Conservation (phyloP, 768 basidiomycete species). For the Asterophora lycoperdoides region DNA sequence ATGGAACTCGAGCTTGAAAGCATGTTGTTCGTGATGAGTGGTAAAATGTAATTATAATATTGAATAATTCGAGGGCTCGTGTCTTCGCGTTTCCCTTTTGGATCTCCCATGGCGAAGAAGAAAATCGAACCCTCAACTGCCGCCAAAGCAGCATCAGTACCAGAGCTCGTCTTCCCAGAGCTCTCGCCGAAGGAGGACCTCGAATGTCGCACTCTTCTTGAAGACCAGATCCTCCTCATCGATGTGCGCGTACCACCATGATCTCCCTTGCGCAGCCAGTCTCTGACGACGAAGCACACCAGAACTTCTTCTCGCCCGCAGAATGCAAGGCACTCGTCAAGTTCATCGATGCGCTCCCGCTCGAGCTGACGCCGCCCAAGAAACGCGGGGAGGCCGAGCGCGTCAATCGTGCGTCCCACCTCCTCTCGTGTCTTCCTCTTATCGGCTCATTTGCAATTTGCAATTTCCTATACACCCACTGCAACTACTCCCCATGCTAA, state of each 20-base stretch:
- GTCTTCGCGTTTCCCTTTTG: background rate
- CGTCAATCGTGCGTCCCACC: conserved; percentile 51
- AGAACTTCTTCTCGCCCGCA: conserved; percentile 54
- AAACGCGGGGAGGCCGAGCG: conserved; percentile 70
- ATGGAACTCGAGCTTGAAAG: too few relatives aligned
- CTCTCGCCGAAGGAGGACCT: conserved; percentile 42
- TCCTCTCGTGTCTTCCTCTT: too few relatives aligned
- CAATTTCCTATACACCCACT: too few relatives aligned
- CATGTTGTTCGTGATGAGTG: too few relatives aligned
- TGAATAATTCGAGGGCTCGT: too few relatives aligned
- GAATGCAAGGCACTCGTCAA: conserved; percentile 60
- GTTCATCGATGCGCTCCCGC: conserved; percentile 55
- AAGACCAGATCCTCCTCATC: conserved; percentile 62
- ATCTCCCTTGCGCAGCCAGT: background rate
- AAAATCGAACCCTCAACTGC: conserved; percentile 7
- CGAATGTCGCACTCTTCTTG: conserved; percentile 44
- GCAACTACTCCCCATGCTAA: background rate
- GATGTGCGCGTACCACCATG: conserved; percentile 43
- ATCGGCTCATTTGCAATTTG: too few relatives aligned
- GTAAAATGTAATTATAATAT: too few relatives aligned
- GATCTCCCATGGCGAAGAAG: conserved; percentile 15
- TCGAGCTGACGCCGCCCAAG: conserved; percentile 67
- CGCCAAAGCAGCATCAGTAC: background rate
- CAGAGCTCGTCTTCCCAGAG: conserved; percentile 35
- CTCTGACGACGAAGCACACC: background rate